These are phyloP conservation scores for Syzygium jambos DNA, from an alignment of 345 rosid species.

Conservation along the genomic window DNA sequence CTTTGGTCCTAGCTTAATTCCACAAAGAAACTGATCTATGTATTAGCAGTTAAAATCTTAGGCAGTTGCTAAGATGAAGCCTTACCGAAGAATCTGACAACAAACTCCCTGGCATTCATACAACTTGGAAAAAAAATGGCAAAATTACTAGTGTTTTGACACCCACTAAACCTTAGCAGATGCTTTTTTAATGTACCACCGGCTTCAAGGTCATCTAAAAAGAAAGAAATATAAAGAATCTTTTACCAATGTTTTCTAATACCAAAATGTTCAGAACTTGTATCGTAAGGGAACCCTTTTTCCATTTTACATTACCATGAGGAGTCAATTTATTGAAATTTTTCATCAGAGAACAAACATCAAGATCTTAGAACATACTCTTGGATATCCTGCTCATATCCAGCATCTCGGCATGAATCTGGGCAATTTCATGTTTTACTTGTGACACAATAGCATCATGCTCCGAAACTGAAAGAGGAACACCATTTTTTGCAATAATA, in stretches of 20 bases:
- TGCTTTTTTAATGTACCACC: neutral
- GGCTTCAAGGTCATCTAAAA: neutral
- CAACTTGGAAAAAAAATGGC: neutral
- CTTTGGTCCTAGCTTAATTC: neutral
- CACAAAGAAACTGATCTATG: neutral
- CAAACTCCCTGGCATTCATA: neutral
- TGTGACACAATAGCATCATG: slow-evolving; percentile 30
- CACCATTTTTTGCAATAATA: slow-evolving; percentile 31
- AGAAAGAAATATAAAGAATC: neutral
- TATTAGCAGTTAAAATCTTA: neutral
- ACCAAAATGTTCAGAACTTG: neutral
- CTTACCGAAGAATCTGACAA: neutral
- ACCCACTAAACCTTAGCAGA: neutral
- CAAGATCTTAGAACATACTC: slow-evolving; percentile 25
- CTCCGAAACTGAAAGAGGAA: slow-evolving; percentile 35
- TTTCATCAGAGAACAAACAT: neutral
- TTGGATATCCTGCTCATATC: slow-evolving; percentile 25
- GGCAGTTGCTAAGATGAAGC: neutral
- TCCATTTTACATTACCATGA: neutral
- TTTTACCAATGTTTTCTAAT: neutral
- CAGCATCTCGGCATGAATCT: slow-evolving; percentile 39
- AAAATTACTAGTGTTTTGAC: neutral
- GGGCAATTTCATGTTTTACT: slow-evolving; percentile 41
- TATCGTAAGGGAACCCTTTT: neutral
- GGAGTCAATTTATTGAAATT: neutral